Evolutionary conservation across 495 filamentous ascomycete species (phyloP).

Genomic region (Talaromyces nanjingensis): DNA sequence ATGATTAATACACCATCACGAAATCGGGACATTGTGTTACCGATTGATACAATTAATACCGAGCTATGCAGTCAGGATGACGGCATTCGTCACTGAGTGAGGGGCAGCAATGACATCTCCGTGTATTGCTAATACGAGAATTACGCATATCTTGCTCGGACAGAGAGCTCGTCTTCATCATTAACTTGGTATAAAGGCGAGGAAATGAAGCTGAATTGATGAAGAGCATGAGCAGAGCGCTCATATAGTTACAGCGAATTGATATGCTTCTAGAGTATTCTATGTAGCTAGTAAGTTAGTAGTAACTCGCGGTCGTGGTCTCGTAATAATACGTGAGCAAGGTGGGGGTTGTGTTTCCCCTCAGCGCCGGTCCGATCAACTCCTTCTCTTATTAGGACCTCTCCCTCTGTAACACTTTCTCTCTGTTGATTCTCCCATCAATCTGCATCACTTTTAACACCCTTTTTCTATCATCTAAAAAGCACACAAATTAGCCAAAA

Average conservation of each 20-base stretch:
- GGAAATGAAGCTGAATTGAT: too few species aligned
- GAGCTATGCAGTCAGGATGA: background rate
- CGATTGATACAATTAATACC: background rate
- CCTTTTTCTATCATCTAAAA: conserved; percentile 7
- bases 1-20: background rate
- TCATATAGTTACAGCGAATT: too few species aligned
- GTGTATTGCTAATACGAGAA: background rate
- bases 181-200: background rate
- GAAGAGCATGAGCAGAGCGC: too few species aligned
- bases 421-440: background rate
- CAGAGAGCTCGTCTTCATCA: background rate
- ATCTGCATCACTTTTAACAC: conserved; percentile 4
- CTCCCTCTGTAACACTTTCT: background rate
- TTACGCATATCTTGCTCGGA: background rate
- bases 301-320: background rate
- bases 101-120: background rate
- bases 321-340: background rate
- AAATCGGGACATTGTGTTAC: background rate
- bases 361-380: background rate
- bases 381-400: conserved; percentile 1
- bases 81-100: background rate
- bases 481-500: conserved; percentile 48
- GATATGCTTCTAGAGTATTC: background rate
- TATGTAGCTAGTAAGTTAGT: background rate
- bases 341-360: conserved; percentile 3